A percentile compares a stretch with the other conserved stretches of the same genome.
Evolutionary conservation across 176 grass and related monocot genomes (phyloP).

Genomic region (Triticum timopheevii): DNA sequence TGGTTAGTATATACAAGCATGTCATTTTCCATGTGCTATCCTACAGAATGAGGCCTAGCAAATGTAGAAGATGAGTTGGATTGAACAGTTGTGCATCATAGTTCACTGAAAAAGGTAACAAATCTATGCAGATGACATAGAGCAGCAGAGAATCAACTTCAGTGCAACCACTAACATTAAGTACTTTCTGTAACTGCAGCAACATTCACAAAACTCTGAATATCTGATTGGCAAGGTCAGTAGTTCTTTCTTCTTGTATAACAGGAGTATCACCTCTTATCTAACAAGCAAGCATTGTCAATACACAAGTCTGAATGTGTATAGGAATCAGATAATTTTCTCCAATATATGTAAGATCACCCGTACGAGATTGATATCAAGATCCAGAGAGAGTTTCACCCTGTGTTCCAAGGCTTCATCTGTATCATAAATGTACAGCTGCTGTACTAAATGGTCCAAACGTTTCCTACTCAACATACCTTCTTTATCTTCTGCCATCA

Average conservation of each 20-base stretch:
- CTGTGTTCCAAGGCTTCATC: too few relatives aligned
- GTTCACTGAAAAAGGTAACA: neutral
- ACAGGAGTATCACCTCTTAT: slow-evolving; percentile 6
- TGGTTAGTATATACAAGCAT: neutral
- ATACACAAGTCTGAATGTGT: neutral
- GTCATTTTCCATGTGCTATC: slow-evolving; percentile 6
- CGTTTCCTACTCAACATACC: too few relatives aligned
- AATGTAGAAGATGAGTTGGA: slow-evolving; percentile 27
- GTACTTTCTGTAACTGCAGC: slow-evolving; percentile 15
- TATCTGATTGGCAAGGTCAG: slow-evolving; percentile 24
- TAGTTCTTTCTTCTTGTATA: slow-evolving; percentile 23
- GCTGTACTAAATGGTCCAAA: too few relatives aligned
- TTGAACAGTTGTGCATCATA: slow-evolving; percentile 10
- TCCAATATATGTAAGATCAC: too few relatives aligned
- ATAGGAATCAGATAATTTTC: neutral
- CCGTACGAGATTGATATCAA: too few relatives aligned
- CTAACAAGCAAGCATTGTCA: slow-evolving; percentile 1
- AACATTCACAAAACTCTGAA: neutral
- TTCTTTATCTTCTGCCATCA: too few relatives aligned
- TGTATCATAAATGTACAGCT: too few relatives aligned
- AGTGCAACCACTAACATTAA: slow-evolving; percentile 24
- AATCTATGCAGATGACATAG: neutral
- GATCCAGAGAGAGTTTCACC: too few relatives aligned
- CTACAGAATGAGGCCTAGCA: slow-evolving; percentile 10
- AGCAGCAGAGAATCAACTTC: slow-evolving; percentile 24